Base-by-base conservation (phyloP, 2,329 filamentous ascomycete genomes). In the Boeremia exigua region DNA sequence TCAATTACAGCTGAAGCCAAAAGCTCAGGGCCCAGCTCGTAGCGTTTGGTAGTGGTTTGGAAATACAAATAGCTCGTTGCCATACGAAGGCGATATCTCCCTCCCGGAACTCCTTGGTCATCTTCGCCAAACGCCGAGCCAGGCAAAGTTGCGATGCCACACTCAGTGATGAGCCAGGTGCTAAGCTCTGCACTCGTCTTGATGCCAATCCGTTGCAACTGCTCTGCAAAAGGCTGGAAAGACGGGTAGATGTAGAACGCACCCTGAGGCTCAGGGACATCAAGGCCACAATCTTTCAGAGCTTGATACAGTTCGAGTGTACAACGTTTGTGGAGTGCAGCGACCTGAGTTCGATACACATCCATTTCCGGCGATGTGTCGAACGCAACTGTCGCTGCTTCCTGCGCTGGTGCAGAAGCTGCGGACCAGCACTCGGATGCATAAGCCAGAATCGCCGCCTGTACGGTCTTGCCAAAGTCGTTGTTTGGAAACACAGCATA, bases 341-440 rank as follows among this genome's bases (percentile, higher is more conserved):
- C 34, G 15, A 53, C 49, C 15, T 46, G 40, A 7, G 27, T 4
- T 8, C 49, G 40, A 23, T 53, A 53, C 15, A 45, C 7, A 30
- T 53, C 49, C 40, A 53, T 46, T 14, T 46, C 40, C 19, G 49
- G 34, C 17, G 49, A 17, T 23, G 25, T 39, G 28, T 46, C 42
- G 28, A 53, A 53, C 5, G 49, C 49, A 4, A 46, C 42, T 30
- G 34, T 42, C 28, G 49, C 49, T 4, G 49, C 49, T 30, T 30
- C 49, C 29, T 53, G 49, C 7, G 42, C 49, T 5, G 49, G 49
- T 11, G 49, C 49, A 25, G 49, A 53, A 3, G 49, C 49, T 14
- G 49, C 49, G 15, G 49, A 53, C 49, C 49, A 53, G 25, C 49
- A 53, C 29, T 53, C 49, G 6, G 49, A 53, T 28, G 49, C 49